phyloP scores from a whole-genome alignment of 1,139 yeast species.

The Suhomyces atakaporum region DNA sequence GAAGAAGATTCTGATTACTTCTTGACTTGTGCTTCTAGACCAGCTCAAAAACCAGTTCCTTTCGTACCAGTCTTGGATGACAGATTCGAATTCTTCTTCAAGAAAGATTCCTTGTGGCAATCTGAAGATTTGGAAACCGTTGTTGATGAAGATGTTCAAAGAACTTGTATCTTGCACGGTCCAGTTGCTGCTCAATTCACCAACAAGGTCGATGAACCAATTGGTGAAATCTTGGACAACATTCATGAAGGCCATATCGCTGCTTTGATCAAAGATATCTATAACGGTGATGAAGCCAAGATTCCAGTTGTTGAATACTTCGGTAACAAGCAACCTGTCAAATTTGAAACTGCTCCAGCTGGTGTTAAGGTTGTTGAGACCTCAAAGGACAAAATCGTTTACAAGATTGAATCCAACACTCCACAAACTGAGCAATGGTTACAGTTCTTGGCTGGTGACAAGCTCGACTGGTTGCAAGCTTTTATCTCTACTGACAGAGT shows the following conservation, averaged over 20 bases:
- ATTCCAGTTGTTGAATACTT: conserved; percentile 91
- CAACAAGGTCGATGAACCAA: conserved; percentile 85
- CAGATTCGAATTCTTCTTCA: conserved; percentile 92
- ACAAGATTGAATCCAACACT: conserved; percentile 44
- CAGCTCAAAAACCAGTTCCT: conserved; percentile 95
- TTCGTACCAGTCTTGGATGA: conserved; percentile 94
- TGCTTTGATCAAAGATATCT: conserved; percentile 66
- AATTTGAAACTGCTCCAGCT: conserved; percentile 20
- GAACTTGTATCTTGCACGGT: conserved; percentile 97
- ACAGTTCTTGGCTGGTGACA: conserved; percentile 73
- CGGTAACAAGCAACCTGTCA: conserved; percentile 61
- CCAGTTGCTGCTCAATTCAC: conserved; percentile 98
- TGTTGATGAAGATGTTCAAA: conserved; percentile 92
- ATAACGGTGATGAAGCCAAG: conserved; percentile 64
- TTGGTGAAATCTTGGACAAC: conserved; percentile 82
- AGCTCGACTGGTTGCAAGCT: conserved; percentile 89
- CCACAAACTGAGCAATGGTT: conserved; percentile 69
- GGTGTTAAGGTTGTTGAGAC: conserved; percentile 39
- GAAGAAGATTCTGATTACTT: conserved; percentile 96
- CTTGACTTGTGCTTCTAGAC: conserved; percentile 79
- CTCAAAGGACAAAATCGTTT: conserved; percentile 41
- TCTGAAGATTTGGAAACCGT: conserved; percentile 96
- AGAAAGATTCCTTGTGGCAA: conserved; percentile 99
- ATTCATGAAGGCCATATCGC: conserved; percentile 89
- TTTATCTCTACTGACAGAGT: conserved; percentile 75